A percentile compares a stretch with the other conserved stretches of the same genome.
Evolutionary conservation across 257 asterid genomes (phyloP).

Genomic region (Nicotiana sylvestris): DNA sequence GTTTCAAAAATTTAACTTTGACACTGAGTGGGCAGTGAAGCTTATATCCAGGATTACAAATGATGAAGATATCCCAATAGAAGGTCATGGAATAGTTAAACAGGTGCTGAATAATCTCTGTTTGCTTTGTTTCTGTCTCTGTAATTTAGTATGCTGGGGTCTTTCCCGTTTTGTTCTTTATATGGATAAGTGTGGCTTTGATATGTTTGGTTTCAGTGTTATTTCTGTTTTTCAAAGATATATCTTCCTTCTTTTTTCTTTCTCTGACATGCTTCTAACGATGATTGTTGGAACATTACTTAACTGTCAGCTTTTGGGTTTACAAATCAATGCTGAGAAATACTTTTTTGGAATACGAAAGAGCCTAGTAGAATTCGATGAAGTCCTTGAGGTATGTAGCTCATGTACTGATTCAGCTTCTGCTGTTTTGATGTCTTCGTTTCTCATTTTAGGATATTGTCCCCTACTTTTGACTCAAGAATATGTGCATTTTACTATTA

Average conservation of each 20-base stretch:
- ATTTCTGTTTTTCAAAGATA: neutral
- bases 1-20: slow-evolving; percentile 94
- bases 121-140: neutral
- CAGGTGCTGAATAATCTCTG: slow-evolving; percentile 46
- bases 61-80: slow-evolving; percentile 90
- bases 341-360: slow-evolving; percentile 84
- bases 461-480: slow-evolving; percentile 10
- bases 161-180: neutral
- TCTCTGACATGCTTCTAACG: slow-evolving; percentile 1
- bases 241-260: neutral
- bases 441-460: neutral
- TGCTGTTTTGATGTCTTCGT: neutral
- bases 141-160: neutral
- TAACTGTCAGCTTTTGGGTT: slow-evolving; percentile 62
- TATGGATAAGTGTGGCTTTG: slow-evolving; percentile 1
- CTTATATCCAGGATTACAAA: slow-evolving; percentile 83
- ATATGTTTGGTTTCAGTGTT: neutral
- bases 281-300: slow-evolving; percentile 11
- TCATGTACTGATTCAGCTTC: neutral
- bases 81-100: slow-evolving; percentile 78
- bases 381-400: slow-evolving; percentile 89
- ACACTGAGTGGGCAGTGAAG: slow-evolving; percentile 94
- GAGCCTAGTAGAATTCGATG: slow-evolving; percentile 96
- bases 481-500: neutral
- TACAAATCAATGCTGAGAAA: slow-evolving; percentile 93